Evolutionary conservation across 208 protist genomes (phyloP).

Genomic region (Kentomonas sorsogonicus): DNA sequence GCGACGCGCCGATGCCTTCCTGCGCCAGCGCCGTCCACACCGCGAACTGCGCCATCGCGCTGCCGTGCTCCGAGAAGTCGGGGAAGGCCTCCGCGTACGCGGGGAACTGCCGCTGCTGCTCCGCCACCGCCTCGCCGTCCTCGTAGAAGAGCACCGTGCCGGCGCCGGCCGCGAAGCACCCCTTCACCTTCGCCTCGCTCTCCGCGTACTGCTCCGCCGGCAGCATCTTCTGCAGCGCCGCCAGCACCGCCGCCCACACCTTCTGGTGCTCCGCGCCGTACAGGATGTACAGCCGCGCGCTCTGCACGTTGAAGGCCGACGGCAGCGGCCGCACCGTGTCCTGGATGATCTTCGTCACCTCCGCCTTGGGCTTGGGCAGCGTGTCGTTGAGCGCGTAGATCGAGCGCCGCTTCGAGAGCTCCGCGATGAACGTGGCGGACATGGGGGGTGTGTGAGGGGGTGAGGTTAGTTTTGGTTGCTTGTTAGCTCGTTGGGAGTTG

Average conservation of each 20-base stretch:
- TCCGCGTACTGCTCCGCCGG: slow-evolving; percentile 13
- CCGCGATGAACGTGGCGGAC: too few species aligned
- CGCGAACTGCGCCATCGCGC: slow-evolving; percentile 35
- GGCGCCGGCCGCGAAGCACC: slow-evolving; percentile 21
- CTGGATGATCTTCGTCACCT: slow-evolving; percentile 23
- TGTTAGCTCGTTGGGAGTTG: too few species aligned
- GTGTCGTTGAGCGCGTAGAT: slow-evolving; percentile 16
- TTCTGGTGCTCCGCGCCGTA: slow-evolving; percentile 23
- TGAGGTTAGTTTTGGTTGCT: too few species aligned
- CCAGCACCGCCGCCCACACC: slow-evolving; percentile 20
- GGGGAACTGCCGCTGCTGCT: slow-evolving; percentile 18
- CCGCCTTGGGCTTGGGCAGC: slow-evolving; percentile 9
- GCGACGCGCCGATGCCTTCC: slow-evolving; percentile 20
- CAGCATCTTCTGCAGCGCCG: slow-evolving; percentile 7
- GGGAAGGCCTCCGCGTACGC: slow-evolving; percentile 30
- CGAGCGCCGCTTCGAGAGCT: too few species aligned
- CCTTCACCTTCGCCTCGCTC: slow-evolving; percentile 28
- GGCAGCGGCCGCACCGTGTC: slow-evolving; percentile 28
- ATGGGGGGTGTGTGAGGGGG: too few species aligned
- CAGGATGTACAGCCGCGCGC: slow-evolving; percentile 26
- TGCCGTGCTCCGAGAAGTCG: slow-evolving; percentile 16
- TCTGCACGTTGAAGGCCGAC: slow-evolving; percentile 55
- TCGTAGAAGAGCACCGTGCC: slow-evolving; percentile 40
- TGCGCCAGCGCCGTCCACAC: slow-evolving; percentile 35
- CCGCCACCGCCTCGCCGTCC: slow-evolving; percentile 12